Evolutionary conservation across 495 filamentous ascomycete species (phyloP), one percentile per base, ranked within the genome.

Genomic region (Cercophora sp.): DNA sequence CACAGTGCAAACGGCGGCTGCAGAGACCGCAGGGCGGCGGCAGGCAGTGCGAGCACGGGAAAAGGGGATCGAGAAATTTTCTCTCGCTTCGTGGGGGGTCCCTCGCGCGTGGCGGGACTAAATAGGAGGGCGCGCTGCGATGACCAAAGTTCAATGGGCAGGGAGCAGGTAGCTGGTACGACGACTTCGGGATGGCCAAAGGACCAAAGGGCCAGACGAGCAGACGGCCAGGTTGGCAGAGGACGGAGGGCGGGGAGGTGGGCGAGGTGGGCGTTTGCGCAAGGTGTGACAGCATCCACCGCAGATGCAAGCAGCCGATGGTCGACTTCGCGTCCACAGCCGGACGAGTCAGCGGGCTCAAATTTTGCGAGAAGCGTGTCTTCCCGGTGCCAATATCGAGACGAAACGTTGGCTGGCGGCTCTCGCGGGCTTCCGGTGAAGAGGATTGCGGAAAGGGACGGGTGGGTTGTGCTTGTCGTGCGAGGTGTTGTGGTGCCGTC

Each of bases 221-320:
- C 16, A 37, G 50, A 31, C 29, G 27, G 48, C 35, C 37, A 50
- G 54, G 34, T 18, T 26, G 34, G 36, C 35, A 32, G 31, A 16
- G 46, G 43, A 41, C 27, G 39, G 43, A 18, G 41, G 45, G 45
- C 44, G 18, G 31, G 39, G 35, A 40, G 35, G 36, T 23, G 20
- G 43, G 18, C 24, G 26, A 50, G 49, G 39, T 36, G 51, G 56
- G 55, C 20, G 65, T 60, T 58, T 65, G 65, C 57, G 39, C 52
- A 52, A 57, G 27, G 64, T 67, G 52, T 44, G 49, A 67, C 64
- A 56, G 52, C 57, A 46, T 61, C 55, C 47, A 61, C 48, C 31
- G 37, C 25, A 25, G 52, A 60, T 58, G 65, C 61, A 66, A 48
- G 58, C 45, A 62, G 51, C 65, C 65, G 65, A 45, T 25, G 25